A percentile compares a stretch with the other conserved stretches of the same genome.
Conservation (phyloP, 2,329 filamentous ascomycete species). For the Penicillium sp. region DNA sequence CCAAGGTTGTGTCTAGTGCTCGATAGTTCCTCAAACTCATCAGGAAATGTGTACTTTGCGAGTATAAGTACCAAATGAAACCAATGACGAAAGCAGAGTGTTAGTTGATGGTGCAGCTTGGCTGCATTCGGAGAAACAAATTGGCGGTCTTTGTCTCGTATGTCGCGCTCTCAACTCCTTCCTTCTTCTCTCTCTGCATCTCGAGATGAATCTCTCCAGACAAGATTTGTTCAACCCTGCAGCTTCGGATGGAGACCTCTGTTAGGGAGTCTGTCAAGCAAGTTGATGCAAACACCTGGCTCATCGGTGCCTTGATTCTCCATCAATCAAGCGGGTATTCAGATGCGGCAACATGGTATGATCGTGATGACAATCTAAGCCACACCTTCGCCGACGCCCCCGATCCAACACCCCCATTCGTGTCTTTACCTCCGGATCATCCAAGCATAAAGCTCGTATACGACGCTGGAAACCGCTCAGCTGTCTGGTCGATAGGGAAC, state of each 20-base stretch:
- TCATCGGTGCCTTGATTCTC: constrained; percentile 1
- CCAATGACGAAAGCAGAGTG: too few relatives aligned
- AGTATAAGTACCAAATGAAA: too few relatives aligned
- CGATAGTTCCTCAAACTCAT: too few relatives aligned
- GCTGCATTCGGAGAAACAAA: too few relatives aligned
- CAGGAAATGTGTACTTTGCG: too few relatives aligned
- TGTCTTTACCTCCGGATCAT: neutral
- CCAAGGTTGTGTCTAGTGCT: too few relatives aligned
- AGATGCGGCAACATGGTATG: constrained; percentile 2
- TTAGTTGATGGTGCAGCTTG: too few relatives aligned
- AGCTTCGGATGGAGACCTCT: neutral
- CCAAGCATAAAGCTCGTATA: constrained; percentile 11
- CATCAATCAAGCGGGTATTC: neutral
- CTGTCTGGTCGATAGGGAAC: constrained; percentile 19
- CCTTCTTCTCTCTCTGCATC: too few relatives aligned
- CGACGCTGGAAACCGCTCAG: constrained; percentile 19
- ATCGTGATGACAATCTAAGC: neutral
- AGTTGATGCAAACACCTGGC: neutral
- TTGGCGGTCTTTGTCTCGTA: too few relatives aligned
- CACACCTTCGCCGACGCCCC: neutral
- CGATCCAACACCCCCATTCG: neutral
- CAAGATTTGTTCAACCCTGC: too few relatives aligned
- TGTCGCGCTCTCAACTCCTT: too few relatives aligned
- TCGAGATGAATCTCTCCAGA: too few relatives aligned
- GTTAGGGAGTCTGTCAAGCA: constrained; percentile 1